A percentile compares a stretch with the other conserved stretches of the same genome.
These are phyloP conservation scores for Selenicereus undatus DNA, from an alignment of 148 eudicot genomes.

Conservation along the genomic window DNA sequence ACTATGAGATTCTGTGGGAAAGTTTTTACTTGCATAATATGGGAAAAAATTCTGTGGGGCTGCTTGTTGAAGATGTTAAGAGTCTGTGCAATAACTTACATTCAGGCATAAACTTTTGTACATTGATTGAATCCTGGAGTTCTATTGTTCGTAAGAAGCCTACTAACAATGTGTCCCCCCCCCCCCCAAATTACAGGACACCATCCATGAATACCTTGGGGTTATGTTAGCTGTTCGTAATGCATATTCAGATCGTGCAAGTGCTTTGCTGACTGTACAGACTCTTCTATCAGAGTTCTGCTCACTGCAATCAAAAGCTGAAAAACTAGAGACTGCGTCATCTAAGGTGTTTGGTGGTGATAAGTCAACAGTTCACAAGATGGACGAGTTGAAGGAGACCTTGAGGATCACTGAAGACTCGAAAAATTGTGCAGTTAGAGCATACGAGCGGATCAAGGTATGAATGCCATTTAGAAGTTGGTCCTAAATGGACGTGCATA, in stretches of 20 bases:
- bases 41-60: neutral
- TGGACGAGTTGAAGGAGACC: constrained; percentile 71
- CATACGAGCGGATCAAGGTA: constrained; percentile 94
- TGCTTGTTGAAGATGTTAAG: neutral
- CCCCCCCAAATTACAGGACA: constrained; percentile 50
- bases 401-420: constrained; percentile 82
- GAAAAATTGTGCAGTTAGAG: constrained; percentile 69
- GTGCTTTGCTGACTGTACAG: constrained; percentile 89
- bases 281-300: constrained; percentile 80
- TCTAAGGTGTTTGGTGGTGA: constrained; percentile 72
- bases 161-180: constrained; percentile 4
- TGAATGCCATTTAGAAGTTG: neutral
- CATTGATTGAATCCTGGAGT: neutral
- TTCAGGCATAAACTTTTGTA: too few relatives aligned
- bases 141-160: neutral
- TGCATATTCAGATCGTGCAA: constrained; percentile 89
- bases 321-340: constrained; percentile 63
- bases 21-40: neutral
- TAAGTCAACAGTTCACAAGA: constrained; percentile 54
- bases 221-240: constrained; percentile 65
- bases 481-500: neutral
- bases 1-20: neutral
- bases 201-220: constrained; percentile 81
- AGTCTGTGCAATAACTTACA: too few relatives aligned
- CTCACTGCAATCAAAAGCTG: constrained; percentile 55